A percentile compares a stretch with the other conserved stretches of the same genome.
Evolutionary conservation across 345 rosid species (phyloP).

Genomic region (Moricandia moricandioides): DNA sequence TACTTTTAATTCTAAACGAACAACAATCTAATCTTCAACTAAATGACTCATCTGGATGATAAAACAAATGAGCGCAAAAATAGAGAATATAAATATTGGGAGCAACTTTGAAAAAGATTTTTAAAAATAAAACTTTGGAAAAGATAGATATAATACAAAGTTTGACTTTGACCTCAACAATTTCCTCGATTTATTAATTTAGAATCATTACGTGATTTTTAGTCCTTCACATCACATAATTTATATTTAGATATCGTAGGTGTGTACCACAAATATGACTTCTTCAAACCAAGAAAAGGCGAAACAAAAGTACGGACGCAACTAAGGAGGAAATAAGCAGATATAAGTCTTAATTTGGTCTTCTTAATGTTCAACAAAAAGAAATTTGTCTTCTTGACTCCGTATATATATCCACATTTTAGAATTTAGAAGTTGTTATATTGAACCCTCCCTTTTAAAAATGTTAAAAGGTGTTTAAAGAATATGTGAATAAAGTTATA

Average conservation of each 20-base stretch:
- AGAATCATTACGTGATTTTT: background rate
- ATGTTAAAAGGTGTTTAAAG: no score
- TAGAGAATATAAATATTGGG: no score
- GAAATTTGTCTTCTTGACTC: background rate
- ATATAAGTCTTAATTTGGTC: background rate
- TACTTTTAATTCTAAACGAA: no score
- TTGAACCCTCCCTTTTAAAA: background rate
- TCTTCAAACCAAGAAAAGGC: constrained; percentile 2
- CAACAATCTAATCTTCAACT: no score
- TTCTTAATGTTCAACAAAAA: no score
- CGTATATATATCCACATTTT: background rate
- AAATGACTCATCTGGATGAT: no score
- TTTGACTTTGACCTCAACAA: background rate
- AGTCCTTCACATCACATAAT: constrained; percentile 9
- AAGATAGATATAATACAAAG: background rate
- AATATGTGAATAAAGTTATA: no score
- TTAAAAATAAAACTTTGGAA: no score
- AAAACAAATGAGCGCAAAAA: no score
- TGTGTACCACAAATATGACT: constrained; percentile 13
- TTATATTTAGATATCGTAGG: constrained; percentile 2
- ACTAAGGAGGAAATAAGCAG: background rate
- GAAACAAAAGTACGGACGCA: background rate
- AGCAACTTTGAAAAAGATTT: no score
- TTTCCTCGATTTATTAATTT: background rate
- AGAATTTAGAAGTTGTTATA: background rate